Evolutionary conservation across 176 grass and related monocot species (phyloP).

Genomic region (Bromus sterilis): DNA sequence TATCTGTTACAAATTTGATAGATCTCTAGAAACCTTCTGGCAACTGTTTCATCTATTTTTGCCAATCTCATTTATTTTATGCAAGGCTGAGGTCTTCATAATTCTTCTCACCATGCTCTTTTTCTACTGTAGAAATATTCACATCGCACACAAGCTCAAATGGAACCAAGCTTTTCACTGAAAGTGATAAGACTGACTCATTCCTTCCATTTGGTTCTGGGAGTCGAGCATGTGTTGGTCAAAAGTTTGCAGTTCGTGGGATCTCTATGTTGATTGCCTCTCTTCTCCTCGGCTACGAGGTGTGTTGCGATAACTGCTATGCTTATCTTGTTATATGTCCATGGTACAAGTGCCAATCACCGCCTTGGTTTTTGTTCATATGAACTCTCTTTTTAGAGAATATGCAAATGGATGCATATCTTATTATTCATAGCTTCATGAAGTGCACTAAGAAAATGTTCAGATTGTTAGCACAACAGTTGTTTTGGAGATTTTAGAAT

Average conservation of each 20-base stretch:
- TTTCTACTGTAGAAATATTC: constrained; percentile 24
- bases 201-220: constrained; percentile 90
- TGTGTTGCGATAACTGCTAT: constrained; percentile 20
- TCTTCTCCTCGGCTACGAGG: constrained; percentile 69
- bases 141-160: constrained; percentile 23
- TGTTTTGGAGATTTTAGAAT: neutral
- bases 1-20: neutral
- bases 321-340: neutral
- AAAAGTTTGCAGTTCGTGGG: constrained; percentile 67
- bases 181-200: constrained; percentile 37
- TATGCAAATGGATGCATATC: neutral
- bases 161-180: neutral
- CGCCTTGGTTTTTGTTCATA: neutral
- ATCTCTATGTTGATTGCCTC: constrained; percentile 62
- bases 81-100: neutral
- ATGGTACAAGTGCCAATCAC: neutral
- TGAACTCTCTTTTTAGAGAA: neutral
- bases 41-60: neutral
- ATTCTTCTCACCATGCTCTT: neutral
- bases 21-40: neutral
- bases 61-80: neutral
- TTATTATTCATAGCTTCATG: neutral
- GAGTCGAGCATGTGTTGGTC: constrained; percentile 60
- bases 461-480: neutral
- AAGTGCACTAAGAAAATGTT: neutral